These are phyloP conservation scores for Microbotryum silenes-acaulis DNA, from an alignment of 1,284 basidiomycete genomes.

Conservation along the genomic window DNA sequence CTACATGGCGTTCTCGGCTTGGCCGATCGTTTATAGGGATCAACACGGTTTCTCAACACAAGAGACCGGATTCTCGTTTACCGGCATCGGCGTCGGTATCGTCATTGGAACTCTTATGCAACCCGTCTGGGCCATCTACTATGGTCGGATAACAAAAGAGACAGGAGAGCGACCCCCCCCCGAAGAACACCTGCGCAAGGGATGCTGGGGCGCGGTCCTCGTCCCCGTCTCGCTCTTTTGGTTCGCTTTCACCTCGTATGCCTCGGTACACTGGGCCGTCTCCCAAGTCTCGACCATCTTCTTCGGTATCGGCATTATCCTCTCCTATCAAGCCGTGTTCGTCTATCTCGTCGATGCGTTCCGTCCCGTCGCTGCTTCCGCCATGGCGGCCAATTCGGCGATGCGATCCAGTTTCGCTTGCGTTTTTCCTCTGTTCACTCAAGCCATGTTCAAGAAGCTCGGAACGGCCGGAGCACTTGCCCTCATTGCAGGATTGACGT, in stretches of 20 bases:
- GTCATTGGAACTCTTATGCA: slow-evolving; percentile 51
- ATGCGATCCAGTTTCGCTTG: slow-evolving; percentile 56
- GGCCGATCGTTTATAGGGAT: slow-evolving; percentile 59
- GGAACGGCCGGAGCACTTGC: slow-evolving; percentile 21
- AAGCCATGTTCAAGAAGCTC: slow-evolving; percentile 19
- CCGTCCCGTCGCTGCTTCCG: slow-evolving; percentile 65
- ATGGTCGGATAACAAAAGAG: slow-evolving; percentile 38
- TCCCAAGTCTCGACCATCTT: slow-evolving; percentile 45
- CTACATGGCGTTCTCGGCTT: slow-evolving; percentile 57
- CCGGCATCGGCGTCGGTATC: slow-evolving; percentile 66
- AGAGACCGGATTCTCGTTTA: slow-evolving; percentile 57
- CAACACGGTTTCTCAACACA: slow-evolving; percentile 53
- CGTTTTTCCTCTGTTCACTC: slow-evolving; percentile 28
- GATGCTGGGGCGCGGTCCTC: slow-evolving; percentile 59
- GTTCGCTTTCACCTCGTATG: slow-evolving; percentile 64
- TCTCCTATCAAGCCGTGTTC: slow-evolving; percentile 60
- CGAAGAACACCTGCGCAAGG: slow-evolving; percentile 60
- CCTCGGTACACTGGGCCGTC: slow-evolving; percentile 56
- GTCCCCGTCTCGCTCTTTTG: slow-evolving; percentile 61
- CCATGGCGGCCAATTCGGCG: slow-evolving; percentile 65
- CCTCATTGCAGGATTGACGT: slow-evolving; percentile 17
- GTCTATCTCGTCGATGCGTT: slow-evolving; percentile 56
- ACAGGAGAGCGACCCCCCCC: slow-evolving; percentile 51
- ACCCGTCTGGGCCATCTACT: slow-evolving; percentile 54
- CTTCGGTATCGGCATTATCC: slow-evolving; percentile 54